phyloP scores from a whole-genome alignment of 2,329 filamentous ascomycete genomes.

The Aspergillus texensis region DNA sequence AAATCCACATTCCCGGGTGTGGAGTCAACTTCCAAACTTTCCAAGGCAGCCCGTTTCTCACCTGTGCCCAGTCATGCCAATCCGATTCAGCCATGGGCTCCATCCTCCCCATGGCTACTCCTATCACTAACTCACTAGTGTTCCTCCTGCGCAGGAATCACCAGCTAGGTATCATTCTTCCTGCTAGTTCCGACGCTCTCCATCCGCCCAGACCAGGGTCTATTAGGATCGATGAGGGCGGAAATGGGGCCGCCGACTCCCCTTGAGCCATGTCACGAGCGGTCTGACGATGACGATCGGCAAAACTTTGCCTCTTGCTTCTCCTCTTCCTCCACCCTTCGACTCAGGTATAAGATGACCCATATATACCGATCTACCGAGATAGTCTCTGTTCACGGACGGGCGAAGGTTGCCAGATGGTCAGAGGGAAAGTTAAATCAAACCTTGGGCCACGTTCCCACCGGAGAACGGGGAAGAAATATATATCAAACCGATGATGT shows the following conservation, averaged over 20 bases:
- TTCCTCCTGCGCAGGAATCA: slow-evolving; percentile 3
- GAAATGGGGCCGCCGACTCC: slow-evolving; percentile 9
- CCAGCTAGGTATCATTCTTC: not conserved
- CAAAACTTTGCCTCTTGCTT: slow-evolving; percentile 18
- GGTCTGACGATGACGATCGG: slow-evolving; percentile 21
- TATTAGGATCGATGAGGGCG: slow-evolving; percentile 4
- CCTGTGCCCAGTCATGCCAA: slow-evolving; percentile 13
- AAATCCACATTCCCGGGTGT: slow-evolving; percentile 16
- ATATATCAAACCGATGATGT: slow-evolving; percentile 2
- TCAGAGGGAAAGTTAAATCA: not conserved
- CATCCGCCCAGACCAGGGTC: slow-evolving; percentile 12
- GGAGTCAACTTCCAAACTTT: slow-evolving; percentile 12
- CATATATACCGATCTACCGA: not conserved
- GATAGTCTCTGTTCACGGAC: not conserved
- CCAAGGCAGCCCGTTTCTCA: slow-evolving; percentile 12
- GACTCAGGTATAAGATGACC: not conserved
- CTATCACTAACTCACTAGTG: slow-evolving; percentile 7
- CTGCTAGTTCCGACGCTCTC: slow-evolving; percentile 6
- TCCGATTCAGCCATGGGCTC: slow-evolving; percentile 16
- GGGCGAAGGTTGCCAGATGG: not conserved
- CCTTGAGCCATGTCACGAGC: slow-evolving; percentile 19
- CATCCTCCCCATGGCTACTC: slow-evolving; percentile 11
- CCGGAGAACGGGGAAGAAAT: not conserved
- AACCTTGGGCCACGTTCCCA: not conserved
- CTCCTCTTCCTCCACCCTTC: not conserved